These are phyloP conservation scores for Fusarium haematococcum DNA, from an alignment of 2,329 filamentous ascomycete species.

Conservation along the genomic window DNA sequence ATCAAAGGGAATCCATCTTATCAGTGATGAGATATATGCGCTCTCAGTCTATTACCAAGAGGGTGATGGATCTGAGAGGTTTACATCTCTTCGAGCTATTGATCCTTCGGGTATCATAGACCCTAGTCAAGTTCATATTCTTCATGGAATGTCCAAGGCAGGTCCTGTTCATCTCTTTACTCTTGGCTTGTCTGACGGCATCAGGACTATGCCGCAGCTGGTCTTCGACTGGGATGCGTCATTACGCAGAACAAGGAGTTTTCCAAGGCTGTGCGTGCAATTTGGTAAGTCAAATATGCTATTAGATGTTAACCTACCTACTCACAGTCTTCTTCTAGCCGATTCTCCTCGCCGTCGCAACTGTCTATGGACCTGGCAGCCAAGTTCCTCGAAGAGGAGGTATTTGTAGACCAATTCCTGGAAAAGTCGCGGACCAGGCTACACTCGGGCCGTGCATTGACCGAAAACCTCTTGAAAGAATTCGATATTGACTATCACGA, in stretches of 20 bases:
- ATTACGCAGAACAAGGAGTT: conserved; percentile 1
- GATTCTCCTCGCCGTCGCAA: conserved; percentile 1
- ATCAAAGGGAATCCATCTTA: not conserved
- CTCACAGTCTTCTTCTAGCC: not conserved
- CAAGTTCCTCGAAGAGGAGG: not conserved
- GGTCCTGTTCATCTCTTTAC: no score
- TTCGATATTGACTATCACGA: not conserved
- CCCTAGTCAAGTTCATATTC: not conserved
- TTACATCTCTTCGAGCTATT: not conserved
- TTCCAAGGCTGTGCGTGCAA: not conserved
- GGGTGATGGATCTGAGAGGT: not conserved
- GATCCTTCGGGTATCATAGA: not conserved
- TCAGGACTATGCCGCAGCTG: not conserved
- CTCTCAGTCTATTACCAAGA: not conserved
- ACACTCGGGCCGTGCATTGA: not conserved
- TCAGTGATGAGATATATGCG: conserved; percentile 3
- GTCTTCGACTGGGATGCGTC: conserved; percentile 1
- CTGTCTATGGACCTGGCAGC: not conserved
- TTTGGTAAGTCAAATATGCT: not conserved
- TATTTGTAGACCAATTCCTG: not conserved
- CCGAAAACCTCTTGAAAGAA: not conserved
- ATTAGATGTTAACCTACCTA: no score
- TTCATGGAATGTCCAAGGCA: conserved; percentile 1
- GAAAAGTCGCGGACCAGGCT: not conserved
- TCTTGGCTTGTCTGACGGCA: not conserved